Evolutionary conservation across 2,329 filamentous ascomycete species (phyloP).

Genomic region (Myriangium duriaei): DNA sequence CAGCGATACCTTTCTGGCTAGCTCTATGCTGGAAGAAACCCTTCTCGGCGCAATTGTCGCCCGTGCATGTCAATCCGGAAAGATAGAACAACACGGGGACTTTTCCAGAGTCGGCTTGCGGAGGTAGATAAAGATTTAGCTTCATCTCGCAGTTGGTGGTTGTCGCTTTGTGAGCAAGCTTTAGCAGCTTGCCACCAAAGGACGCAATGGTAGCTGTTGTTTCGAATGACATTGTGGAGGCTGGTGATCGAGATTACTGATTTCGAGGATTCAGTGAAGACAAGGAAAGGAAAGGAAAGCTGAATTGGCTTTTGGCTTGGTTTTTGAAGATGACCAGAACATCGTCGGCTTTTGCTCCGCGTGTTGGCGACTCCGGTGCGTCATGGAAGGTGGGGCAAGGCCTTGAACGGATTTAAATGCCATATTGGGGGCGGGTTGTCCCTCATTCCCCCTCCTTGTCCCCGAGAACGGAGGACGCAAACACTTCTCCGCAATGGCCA

Average conservation of each 20-base stretch:
- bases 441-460: too few relatives aligned
- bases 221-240: conserved; percentile 61
- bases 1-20: conserved; percentile 68
- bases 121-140: conserved; percentile 83
- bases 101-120: conserved; percentile 49
- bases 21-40: conserved; percentile 88
- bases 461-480: too few relatives aligned
- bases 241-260: too few relatives aligned
- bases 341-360: conserved; percentile 8
- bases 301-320: background rate
- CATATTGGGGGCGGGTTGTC: too few relatives aligned
- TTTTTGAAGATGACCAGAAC: too few relatives aligned
- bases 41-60: conserved; percentile 63
- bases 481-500: too few relatives aligned
- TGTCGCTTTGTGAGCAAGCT: conserved; percentile 66
- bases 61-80: conserved; percentile 87
- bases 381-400: too few relatives aligned
- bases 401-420: too few relatives aligned
- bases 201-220: conserved; percentile 80
- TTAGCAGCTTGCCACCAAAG: conserved; percentile 89
- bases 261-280: too few relatives aligned
- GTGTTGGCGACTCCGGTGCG: too few relatives aligned
- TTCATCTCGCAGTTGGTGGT: conserved; percentile 79
- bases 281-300: conserved; percentile 3
- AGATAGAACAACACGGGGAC: conserved; percentile 86